phyloP scores from a whole-genome alignment of 2,329 filamentous ascomycete genomes.

The Alternaria sp. region DNA sequence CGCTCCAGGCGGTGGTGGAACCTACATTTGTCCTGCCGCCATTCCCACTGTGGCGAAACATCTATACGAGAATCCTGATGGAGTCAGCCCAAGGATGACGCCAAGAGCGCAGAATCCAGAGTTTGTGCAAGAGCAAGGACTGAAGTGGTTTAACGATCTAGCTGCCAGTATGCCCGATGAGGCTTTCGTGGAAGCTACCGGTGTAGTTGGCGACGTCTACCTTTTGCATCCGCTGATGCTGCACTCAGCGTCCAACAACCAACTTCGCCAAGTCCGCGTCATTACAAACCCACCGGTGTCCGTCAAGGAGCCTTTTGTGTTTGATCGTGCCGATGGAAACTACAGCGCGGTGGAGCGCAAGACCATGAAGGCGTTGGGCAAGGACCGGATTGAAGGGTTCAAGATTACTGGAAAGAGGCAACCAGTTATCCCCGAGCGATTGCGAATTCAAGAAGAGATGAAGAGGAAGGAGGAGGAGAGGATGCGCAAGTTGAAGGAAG shows the following conservation, averaged over 20 bases:
- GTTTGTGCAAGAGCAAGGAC: constrained; percentile 52
- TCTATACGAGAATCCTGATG: constrained; percentile 66
- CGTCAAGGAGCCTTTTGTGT: constrained; percentile 60
- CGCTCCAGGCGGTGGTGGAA: constrained; percentile 66
- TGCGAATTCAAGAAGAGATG: constrained; percentile 59
- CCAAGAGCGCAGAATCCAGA: constrained; percentile 58
- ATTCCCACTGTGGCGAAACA: constrained; percentile 65
- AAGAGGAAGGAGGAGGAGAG: constrained; percentile 57
- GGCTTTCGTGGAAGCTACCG: constrained; percentile 62
- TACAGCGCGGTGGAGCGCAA: constrained; percentile 65
- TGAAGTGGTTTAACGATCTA: constrained; percentile 56
- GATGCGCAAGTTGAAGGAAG: constrained; percentile 44
- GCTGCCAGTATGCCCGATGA: constrained; percentile 43
- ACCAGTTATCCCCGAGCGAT: constrained; percentile 57
- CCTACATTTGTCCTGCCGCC: constrained; percentile 67
- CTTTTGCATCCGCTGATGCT: constrained; percentile 67
- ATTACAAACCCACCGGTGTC: constrained; percentile 64
- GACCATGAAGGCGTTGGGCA: constrained; percentile 59
- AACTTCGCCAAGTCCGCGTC: constrained; percentile 55
- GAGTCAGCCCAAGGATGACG: constrained; percentile 70
- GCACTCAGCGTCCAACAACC: constrained; percentile 62
- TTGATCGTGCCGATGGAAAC: constrained; percentile 57
- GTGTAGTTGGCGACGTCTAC: constrained; percentile 63
- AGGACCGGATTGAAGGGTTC: constrained; percentile 60
- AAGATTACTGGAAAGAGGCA: constrained; percentile 59